Percentiles rank a stretch among this genome's conserved stretches.
Conservation (phyloP, 176 grass and related monocot species). For the Panicum miliaceum region DNA sequence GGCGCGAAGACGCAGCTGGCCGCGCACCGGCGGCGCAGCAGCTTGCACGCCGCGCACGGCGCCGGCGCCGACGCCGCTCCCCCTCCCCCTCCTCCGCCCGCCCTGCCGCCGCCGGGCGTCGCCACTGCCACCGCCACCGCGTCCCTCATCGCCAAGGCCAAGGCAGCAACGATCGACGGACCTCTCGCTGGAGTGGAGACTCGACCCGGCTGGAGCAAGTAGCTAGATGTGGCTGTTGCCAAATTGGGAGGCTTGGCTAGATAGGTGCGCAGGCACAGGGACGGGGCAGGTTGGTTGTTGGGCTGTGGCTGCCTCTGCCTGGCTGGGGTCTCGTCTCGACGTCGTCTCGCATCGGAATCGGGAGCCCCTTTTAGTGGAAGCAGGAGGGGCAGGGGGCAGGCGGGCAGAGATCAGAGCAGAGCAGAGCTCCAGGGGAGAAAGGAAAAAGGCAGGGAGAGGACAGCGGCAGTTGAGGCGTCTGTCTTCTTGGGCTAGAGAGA, state of each 20-base stretch:
- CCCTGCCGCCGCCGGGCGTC: constrained; percentile 28
- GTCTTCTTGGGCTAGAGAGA: neutral
- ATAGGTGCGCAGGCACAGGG: neutral
- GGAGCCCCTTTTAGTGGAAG: constrained; percentile 25
- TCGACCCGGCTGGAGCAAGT: neutral
- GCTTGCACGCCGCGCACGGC: constrained; percentile 90
- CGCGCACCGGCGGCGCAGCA: constrained; percentile 74
- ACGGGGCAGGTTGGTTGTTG: constrained; percentile 23
- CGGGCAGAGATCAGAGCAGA: neutral
- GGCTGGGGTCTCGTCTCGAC: neutral
- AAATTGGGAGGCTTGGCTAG: neutral
- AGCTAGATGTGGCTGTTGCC: constrained; percentile 26
- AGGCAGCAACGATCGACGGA: neutral
- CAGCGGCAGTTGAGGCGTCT: constrained; percentile 28
- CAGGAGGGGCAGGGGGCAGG: neutral
- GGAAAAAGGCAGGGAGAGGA: neutral
- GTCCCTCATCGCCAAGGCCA: constrained; percentile 39
- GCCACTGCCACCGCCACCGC: constrained; percentile 7
- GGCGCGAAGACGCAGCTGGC: constrained; percentile 76
- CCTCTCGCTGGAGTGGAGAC: neutral
- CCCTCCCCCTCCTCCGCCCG: neutral
- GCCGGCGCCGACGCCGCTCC: neutral
- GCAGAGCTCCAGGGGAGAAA: neutral
- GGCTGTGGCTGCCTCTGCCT: neutral
- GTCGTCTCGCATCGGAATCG: neutral